Conservation (phyloP, 139 green algal genomes). For the Chlorella sorokiniana region DNA sequence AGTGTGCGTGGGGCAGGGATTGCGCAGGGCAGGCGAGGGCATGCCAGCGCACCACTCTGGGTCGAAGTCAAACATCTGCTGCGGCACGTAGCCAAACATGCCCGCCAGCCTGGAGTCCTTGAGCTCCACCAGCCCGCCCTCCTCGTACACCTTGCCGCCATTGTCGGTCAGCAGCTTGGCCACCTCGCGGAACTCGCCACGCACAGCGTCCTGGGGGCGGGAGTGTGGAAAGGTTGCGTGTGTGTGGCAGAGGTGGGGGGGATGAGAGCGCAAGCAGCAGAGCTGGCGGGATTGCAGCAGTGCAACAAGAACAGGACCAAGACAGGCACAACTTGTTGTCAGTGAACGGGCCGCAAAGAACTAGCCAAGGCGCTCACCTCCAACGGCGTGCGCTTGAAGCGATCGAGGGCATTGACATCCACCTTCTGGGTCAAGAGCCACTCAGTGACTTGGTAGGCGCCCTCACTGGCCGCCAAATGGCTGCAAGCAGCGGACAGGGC, state of each 20-base stretch:
- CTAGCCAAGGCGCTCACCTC: slow-evolving; percentile 66
- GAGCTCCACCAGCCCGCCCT: slow-evolving; percentile 64
- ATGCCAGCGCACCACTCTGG: slow-evolving; percentile 65
- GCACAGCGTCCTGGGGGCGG: slow-evolving; percentile 86
- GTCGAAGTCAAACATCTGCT: slow-evolving; percentile 72
- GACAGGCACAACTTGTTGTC: not conserved
- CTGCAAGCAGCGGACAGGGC: slow-evolving; percentile 62
- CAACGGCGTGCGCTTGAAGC: slow-evolving; percentile 84
- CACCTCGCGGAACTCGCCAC: slow-evolving; percentile 79
- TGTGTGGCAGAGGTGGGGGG: too few relatives aligned
- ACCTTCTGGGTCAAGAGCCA: slow-evolving; percentile 80
- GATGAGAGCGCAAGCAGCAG: too few relatives aligned
- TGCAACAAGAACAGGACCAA: too few relatives aligned
- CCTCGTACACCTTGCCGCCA: slow-evolving; percentile 68
- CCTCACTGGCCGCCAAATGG: slow-evolving; percentile 82
- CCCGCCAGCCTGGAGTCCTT: slow-evolving; percentile 60
- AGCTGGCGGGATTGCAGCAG: not conserved
- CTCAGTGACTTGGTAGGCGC: slow-evolving; percentile 75
- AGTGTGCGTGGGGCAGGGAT: not conserved
- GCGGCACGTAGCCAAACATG: slow-evolving; percentile 58
- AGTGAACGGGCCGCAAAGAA: too few relatives aligned
- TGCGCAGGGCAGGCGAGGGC: not conserved
- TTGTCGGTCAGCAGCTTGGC: slow-evolving; percentile 72
- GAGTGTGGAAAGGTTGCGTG: too few relatives aligned
- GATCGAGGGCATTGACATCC: slow-evolving; percentile 75